Evolutionary conservation across 352 stramenopile species (phyloP).

Genomic region (Phytophthora agathidicida): DNA sequence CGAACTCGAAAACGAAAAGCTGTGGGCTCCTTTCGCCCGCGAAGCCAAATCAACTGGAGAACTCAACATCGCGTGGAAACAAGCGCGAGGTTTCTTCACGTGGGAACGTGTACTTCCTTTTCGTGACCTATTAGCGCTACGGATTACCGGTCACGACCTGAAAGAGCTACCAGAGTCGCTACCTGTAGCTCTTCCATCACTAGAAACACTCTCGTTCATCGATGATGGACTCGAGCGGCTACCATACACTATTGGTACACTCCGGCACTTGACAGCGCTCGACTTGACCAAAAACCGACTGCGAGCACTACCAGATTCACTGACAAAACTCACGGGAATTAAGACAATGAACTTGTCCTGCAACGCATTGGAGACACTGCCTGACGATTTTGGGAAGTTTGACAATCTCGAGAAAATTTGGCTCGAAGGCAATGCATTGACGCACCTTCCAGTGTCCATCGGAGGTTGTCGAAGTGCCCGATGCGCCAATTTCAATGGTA

Average conservation of each 20-base stretch:
- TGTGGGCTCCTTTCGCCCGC: constrained; percentile 57
- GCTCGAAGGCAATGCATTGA: constrained; percentile 60
- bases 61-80: constrained; percentile 76
- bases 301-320: constrained; percentile 44
- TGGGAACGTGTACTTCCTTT: constrained; percentile 55
- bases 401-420: constrained; percentile 50
- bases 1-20: constrained; percentile 36
- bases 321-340: constrained; percentile 45
- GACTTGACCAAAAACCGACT: constrained; percentile 75
- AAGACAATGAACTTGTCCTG: constrained; percentile 53
- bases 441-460: constrained; percentile 47
- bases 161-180: constrained; percentile 39
- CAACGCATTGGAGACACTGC: constrained; percentile 56
- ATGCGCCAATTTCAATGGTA: constrained; percentile 53
- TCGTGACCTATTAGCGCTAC: constrained; percentile 50
- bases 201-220: constrained; percentile 63
- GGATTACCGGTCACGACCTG: constrained; percentile 58
- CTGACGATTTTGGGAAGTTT: constrained; percentile 42
- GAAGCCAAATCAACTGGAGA: constrained; percentile 47
- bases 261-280: constrained; percentile 46
- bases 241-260: constrained; percentile 46
- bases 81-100: constrained; percentile 54
- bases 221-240: constrained; percentile 49
- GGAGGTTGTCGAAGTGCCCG: constrained; percentile 34
- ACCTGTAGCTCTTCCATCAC: constrained; percentile 25